Evolutionary conservation across 2,329 filamentous ascomycete genomes (phyloP).

Genomic region (Penicillium hesseltinei): DNA sequence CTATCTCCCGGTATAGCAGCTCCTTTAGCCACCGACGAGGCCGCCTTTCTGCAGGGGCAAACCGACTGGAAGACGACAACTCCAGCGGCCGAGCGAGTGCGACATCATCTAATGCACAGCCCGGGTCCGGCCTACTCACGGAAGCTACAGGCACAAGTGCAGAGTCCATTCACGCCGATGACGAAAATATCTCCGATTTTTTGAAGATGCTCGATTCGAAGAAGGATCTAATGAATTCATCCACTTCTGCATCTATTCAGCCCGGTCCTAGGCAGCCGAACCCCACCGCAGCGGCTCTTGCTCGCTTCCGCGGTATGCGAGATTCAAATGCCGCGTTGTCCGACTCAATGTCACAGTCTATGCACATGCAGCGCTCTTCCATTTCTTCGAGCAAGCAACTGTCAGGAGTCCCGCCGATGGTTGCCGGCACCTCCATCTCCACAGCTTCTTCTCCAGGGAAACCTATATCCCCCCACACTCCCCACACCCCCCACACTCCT

Average conservation of each 20-base stretch:
- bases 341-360: slow-evolving; percentile 89
- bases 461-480: slow-evolving; percentile 82
- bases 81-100: slow-evolving; percentile 60
- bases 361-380: slow-evolving; percentile 78
- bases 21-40: slow-evolving; percentile 85
- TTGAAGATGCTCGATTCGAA: slow-evolving; percentile 83
- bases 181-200: slow-evolving; percentile 92
- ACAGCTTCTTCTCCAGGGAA: slow-evolving; percentile 87
- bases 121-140: slow-evolving; percentile 75
- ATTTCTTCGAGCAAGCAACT: slow-evolving; percentile 74
- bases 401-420: slow-evolving; percentile 60
- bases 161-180: slow-evolving; percentile 71
- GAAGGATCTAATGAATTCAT: slow-evolving; percentile 74
- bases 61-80: slow-evolving; percentile 52
- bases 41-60: slow-evolving; percentile 70
- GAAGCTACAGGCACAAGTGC: slow-evolving; percentile 64
- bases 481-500: slow-evolving; percentile 90
- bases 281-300: slow-evolving; percentile 75
- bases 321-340: slow-evolving; percentile 86
- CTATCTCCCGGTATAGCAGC: slow-evolving; percentile 84
- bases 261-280: slow-evolving; percentile 71
- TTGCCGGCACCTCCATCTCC: slow-evolving; percentile 69
- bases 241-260: slow-evolving; percentile 58
- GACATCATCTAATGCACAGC: slow-evolving; percentile 55
- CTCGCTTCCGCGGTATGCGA: slow-evolving; percentile 82